Conservation (phyloP, 1,139 yeast genomes). For the Entelexis paramagnoliae region DNA sequence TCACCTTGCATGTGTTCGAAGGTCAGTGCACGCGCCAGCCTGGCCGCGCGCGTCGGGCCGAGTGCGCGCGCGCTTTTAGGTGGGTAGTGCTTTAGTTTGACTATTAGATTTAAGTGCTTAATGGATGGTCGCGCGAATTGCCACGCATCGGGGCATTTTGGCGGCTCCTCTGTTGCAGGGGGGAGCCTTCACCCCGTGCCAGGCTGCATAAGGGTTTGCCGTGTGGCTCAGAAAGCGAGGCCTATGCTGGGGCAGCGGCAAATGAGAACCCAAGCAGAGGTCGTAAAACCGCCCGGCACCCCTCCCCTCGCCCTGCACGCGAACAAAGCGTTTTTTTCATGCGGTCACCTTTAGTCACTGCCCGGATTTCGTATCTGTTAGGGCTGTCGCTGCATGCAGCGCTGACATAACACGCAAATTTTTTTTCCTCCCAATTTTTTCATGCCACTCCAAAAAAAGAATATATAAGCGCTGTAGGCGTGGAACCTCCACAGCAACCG, state of each 20-base stretch:
- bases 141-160: no score
- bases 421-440: conserved; percentile 17
- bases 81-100: no score
- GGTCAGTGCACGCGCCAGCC: not conserved
- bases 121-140: no score
- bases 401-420: conserved; percentile 16
- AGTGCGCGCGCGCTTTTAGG: no score
- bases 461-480: conserved; percentile 21
- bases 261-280: not conserved
- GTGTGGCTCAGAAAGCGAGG: conserved; percentile 3
- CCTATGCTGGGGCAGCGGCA: not conserved
- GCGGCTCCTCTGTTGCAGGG: no score
- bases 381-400: conserved; percentile 20
- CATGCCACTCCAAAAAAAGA: conserved; percentile 18
- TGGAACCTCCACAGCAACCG: conserved; percentile 7
- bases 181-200: not conserved
- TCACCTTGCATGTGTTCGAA: not conserved
- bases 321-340: not conserved
- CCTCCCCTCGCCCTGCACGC: conserved; percentile 1
- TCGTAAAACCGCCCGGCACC: not conserved
- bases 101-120: no score
- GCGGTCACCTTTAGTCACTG: conserved; percentile 7
- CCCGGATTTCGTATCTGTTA: conserved; percentile 2
- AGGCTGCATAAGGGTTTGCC: conserved; percentile 2
- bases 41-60: no score